Evolutionary conservation across 1,139 yeast genomes (phyloP), one percentile per base, ranked within the genome.

Genomic region (Pneumocystis oryctolagi): DNA sequence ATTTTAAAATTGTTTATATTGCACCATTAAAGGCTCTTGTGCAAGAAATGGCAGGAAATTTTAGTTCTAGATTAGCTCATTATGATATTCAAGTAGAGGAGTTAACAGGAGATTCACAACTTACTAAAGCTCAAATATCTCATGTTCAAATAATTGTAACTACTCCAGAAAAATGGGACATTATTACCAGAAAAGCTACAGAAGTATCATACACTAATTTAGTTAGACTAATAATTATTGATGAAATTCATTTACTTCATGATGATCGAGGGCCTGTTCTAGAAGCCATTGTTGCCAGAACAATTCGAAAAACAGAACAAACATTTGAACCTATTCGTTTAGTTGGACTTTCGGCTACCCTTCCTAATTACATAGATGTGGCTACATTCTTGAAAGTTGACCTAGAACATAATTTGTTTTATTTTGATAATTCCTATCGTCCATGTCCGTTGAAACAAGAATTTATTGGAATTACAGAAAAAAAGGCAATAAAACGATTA

Each of bases 91-190:
- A 77, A 16, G 97, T 90, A 0, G 83, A 84, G 61, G 98, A 92
- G 73, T 77, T 92, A 64, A 89, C 97, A 1, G 98, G 98, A 71
- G 98, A 92, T 71, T 81, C 90, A 62, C 83, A 84, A 65, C 74
- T 92, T 66, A 85, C 94, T 1, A 84, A 82, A 67, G 83, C 81
- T 63, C 96, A 92, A 72, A 85, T 92, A 40, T 73, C 80, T 2
- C 84, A 83, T 61, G 87, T 97, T 0, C 96, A 92, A 70, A 76
- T 92, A 53, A 77, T 92, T 63, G 95, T 92, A 2, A 89, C 97
- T 0, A 92, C 98, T 0, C 96, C 96, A 0, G 96, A 89, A 71
- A 92, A 92, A 71, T 92, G 98, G 97, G 98, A 92, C 74, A 89
- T 92, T 37, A 84, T 90, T 30, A 90, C 97, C 0, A 79, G 97